Evolutionary conservation across 2,329 filamentous ascomycete species (phyloP), one percentile per base, ranked within the genome.

Genomic region (Fusarium sarcochroum): DNA sequence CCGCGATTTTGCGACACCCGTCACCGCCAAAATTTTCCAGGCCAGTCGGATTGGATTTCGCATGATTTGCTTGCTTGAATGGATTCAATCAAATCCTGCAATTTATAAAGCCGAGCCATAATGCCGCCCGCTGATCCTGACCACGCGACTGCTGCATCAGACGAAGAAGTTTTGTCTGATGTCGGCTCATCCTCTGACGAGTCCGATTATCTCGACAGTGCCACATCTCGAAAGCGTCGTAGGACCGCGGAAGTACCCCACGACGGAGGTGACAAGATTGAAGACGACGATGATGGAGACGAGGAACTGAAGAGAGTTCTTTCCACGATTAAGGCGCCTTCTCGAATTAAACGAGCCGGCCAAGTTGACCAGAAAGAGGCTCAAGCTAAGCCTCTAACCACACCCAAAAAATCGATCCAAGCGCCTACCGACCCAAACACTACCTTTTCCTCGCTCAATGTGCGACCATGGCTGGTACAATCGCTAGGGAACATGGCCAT

Each of bases 381-480:
- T 38, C 56, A 64, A 34, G 62, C 66, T 44, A 60, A 74, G 47
- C 41, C 67, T 58, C 54, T 70, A 38, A 38, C 63, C 11, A 41
- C 69, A n/a, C 54, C 75, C 21, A 74, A 73, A 49, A 79, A 76
- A 53, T 71, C 76, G 25, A 81, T 86, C 56, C 78, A 83, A 48
- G 87, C 86, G 5, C 85, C 87, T 14, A 83, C 82, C 23, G 86
- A 89, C 71, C 80, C 82, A 47, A 85, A 89, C 76, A 82, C 86
- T 18, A 91, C 87, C 10, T 97, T 97, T 76, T 87, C 89, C 18
- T 87, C 89, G 13, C 81, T 98, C 51, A 84, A 88, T 50, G 90
- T 97, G 44, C 87, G 89, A 37, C 93, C 93, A 77, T 99, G 96
- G 96, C 89, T 99, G 6, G 90, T 97, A 3, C 88, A 90, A 63